Conservation (phyloP, 306 rosid species). For the Oemleria cerasiformis region DNA sequence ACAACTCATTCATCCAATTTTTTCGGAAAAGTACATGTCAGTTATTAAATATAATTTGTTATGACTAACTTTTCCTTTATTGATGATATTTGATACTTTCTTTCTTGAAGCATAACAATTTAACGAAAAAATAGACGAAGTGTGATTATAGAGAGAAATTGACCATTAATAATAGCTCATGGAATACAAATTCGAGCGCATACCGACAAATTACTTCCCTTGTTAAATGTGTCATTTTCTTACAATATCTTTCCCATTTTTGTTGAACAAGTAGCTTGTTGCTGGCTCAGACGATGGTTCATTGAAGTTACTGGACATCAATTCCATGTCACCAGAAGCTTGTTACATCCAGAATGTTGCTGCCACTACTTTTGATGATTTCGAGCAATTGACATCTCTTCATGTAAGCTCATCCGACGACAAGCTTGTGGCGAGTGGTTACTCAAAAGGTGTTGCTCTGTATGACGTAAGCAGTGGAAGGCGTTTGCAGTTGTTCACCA, state of each 20-base stretch:
- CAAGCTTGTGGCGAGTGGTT: conserved; percentile 69
- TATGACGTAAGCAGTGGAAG: conserved; percentile 62
- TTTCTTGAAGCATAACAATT: too few relatives aligned
- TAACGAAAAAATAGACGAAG: too few relatives aligned
- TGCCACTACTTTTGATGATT: conserved; percentile 53
- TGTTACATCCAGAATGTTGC: conserved; percentile 29
- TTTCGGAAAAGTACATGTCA: too few relatives aligned
- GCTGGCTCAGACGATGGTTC: conserved; percentile 87
- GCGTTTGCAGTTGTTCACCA: conserved; percentile 58
- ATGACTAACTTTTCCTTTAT: too few relatives aligned
- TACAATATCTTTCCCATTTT: neutral
- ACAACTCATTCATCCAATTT: too few relatives aligned
- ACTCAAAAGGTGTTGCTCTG: conserved; percentile 67
- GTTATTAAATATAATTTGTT: too few relatives aligned
- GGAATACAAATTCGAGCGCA: too few relatives aligned
- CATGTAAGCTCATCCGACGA: conserved; percentile 74
- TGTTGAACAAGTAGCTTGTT: conserved; percentile 56
- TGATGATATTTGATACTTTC: too few relatives aligned
- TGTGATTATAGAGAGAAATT: too few relatives aligned
- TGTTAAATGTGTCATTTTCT: neutral
- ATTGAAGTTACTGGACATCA: conserved; percentile 62
- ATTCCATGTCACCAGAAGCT: conserved; percentile 36
- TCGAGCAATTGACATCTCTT: conserved; percentile 71
- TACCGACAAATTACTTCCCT: neutral
- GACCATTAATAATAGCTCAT: too few relatives aligned